Evolutionary conservation across 768 basidiomycete genomes (phyloP), one percentile per base, ranked within the genome.

Genomic region (Phylloporus scabripes): DNA sequence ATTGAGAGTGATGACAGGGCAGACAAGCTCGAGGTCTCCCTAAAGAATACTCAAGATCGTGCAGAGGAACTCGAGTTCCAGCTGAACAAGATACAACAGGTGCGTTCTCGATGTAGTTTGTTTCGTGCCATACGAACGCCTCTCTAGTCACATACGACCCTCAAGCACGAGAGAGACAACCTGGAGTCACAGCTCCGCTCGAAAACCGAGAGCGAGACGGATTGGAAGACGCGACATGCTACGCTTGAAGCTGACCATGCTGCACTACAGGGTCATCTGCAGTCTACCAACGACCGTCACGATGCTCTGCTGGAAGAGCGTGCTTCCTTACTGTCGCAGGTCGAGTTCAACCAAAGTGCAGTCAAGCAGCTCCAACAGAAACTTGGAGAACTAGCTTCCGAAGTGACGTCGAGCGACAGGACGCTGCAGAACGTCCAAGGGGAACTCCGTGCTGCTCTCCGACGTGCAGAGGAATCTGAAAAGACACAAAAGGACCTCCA

Each of bases 41-140:
- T 92, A 41, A 83, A 83, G 60, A 82, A 89, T 58, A 83, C 83
- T 21, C 87, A 89, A 58, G 81, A 92, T 58, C 83, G 84, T 47
- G 85, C 85, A 5, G 88, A 87, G 51, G 87, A 90, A 60, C 75
- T 92, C 8, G 89, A 91, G 58, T 86, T 89, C 58, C 87, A 87
- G 60, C 70, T 92, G 17, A 81, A 83, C 11, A 88, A 85, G 61
- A 69, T 85, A 34, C 87, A 82, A 59, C 89, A 91, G 79, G 89
- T 82, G 53, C 42, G 71, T 52, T 31, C 14, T 53, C 37, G 40
- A 52, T 37, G 15, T 29, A 5, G 32, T 29, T 15, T 0, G 33
- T 28, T 24, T 45, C 31, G 1, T 37, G 5, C 14, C 6, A 0
- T 42, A 28, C 32, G 50, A 12, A 66, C 18, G 1, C 15, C 33